Percentiles rank a stretch among this genome's conserved stretches.
Conservation (phyloP, 495 filamentous ascomycete species). For the Choiromyces venosus region DNA sequence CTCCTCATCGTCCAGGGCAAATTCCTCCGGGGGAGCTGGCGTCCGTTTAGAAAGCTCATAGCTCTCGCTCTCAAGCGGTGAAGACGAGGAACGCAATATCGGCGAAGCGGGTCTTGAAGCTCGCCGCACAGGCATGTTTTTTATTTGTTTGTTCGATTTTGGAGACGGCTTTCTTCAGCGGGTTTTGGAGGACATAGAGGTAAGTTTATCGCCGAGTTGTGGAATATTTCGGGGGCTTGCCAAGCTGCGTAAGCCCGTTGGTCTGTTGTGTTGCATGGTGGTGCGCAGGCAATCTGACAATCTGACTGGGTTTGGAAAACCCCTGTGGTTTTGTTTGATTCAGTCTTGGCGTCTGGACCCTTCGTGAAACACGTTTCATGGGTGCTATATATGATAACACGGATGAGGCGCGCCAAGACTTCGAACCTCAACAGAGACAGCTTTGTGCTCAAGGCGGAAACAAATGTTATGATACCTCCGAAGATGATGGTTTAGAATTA, state of each 20-base stretch:
- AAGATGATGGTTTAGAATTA: background rate
- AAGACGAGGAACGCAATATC: conserved; percentile 10
- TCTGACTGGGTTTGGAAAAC: background rate
- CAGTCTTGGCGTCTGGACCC: background rate
- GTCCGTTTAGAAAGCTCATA: conserved; percentile 16
- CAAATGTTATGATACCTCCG: background rate
- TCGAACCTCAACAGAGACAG: background rate
- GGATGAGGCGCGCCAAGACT: background rate
- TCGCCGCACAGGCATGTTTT: background rate
- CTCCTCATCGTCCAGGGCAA: background rate
- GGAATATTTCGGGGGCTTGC: background rate
- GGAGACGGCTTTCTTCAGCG: background rate
- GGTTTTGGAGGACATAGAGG: background rate
- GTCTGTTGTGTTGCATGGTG: background rate
- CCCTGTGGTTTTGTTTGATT: too few relatives aligned
- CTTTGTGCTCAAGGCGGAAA: background rate
- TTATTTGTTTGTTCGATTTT: background rate
- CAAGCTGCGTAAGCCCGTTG: background rate
- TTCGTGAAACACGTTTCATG: background rate
- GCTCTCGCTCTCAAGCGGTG: conserved; percentile 8
- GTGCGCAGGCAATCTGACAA: background rate
- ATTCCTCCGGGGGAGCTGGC: background rate
- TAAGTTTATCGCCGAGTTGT: background rate
- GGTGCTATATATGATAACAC: too few relatives aligned
- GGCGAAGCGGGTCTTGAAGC: background rate